phyloP scores from a whole-genome alignment of 441 rosid genomes.

The Erodium moschatum region DNA sequence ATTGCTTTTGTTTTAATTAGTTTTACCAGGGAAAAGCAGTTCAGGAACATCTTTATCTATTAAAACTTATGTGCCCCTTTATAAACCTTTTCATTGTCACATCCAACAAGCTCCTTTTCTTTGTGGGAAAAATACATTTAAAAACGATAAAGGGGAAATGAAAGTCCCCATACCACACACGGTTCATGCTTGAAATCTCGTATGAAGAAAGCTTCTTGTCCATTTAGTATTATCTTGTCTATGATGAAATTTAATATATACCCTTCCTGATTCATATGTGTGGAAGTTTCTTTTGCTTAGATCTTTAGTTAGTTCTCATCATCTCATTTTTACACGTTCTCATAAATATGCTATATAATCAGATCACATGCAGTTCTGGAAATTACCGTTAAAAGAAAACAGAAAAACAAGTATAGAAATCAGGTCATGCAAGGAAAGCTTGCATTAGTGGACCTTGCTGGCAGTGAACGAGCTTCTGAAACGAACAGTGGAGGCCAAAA shows the following conservation, averaged over 20 bases:
- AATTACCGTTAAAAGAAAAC: slow-evolving; percentile 74
- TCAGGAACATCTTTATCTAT: too few species aligned
- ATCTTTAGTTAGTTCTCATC: background rate
- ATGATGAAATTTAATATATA: background rate
- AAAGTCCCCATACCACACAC: too few species aligned
- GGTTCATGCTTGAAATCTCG: background rate
- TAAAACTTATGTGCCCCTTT: too few species aligned
- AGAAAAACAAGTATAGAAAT: slow-evolving; percentile 54
- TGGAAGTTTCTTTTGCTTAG: background rate
- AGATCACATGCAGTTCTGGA: slow-evolving; percentile 92
- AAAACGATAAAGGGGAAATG: too few species aligned
- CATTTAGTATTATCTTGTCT: background rate
- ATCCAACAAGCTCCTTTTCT: too few species aligned
- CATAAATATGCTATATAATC: slow-evolving; percentile 18
- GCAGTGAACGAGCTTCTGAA: slow-evolving; percentile 94
- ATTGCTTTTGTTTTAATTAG: background rate
- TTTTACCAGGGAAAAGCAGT: background rate
- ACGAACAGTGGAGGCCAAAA: slow-evolving; percentile 81
- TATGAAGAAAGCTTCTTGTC: background rate
- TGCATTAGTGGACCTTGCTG: slow-evolving; percentile 97
- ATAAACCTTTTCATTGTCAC: too few species aligned
- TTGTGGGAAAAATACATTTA: too few species aligned
- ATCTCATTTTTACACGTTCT: slow-evolving; percentile 10
- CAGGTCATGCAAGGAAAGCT: slow-evolving; percentile 79
- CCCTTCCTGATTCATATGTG: background rate